Evolutionary conservation across 2,329 filamentous ascomycete species (phyloP), one percentile per base, ranked within the genome.

Genomic region (Zymoseptoria passerinii): DNA sequence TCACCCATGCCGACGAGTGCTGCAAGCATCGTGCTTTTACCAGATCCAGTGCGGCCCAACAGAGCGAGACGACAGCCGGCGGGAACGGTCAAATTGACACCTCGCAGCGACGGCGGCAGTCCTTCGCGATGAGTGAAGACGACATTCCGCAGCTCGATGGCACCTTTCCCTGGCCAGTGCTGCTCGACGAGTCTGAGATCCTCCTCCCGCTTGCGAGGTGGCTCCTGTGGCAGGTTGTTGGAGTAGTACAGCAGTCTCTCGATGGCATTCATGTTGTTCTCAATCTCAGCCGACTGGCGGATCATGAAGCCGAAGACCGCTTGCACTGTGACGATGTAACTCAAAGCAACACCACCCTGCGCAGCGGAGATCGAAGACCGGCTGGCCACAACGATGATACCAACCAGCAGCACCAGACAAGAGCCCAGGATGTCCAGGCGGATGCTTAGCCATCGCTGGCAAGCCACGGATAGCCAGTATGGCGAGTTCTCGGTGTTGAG

Each of bases 111-210:
- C 77, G 86, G 86, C 35, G 92, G 90, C 13, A 96, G 81, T 66
- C 95, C 91, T 53, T 83, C 77, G 55, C 91, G 83, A 72, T 96
- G 96, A 51, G 90, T 82, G 2, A 92, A 95, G 44, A 87, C 87
- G 75, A 96, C 95, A 63, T 86, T 79, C 61, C 87, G 80, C 70
- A 96, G 96, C 68, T 94, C 85, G 9, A 96, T 88, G 0, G 84
- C 81, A 40, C 92, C 92, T 68, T 87, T 78, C 58, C 81, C 84
- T 8, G 92, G 92, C 92, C 92, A 96, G 69, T 44, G 13, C 35
- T 16, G 4, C 16, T 87, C 84, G 5, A 79, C 73, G 0, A 87
- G 80, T 20, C 51, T 19, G 18, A 35, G 28, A 8, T 50, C 28
- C 3, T 35, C 44, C 19, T 40, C 53, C 0, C 81, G 77, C 1